Base-by-base conservation (phyloP, 2,329 filamentous ascomycete species). In the Fusarium concolor region DNA sequence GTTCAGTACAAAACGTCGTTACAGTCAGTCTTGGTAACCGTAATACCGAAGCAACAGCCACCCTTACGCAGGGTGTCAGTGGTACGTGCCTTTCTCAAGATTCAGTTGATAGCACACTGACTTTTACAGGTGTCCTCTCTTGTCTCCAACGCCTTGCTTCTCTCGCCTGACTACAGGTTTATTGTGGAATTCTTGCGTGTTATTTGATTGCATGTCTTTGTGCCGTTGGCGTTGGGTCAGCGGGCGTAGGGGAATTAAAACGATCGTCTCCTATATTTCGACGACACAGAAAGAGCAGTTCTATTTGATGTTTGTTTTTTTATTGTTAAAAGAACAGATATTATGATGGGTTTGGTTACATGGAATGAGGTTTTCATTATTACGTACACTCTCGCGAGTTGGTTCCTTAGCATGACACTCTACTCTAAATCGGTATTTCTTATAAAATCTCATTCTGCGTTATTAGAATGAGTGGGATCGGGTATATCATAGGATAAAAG, bases 31-130 rank as follows among this genome's bases (percentile, higher is more conserved):
- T 98, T 35, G 94, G 94, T 50, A 92, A 87, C 75, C 87, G 94
- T 66, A 97, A 94, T 79, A 97, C 95, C 0, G 92, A 97, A 77
- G 95, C 95, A 10, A 89, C 88, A 46, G 89, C 91, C 3, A 97
- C 95, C 1, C 79, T 97, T 74, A 95, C 93, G 1, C 95, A 97
- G 78, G 95, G 95, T 70, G 93, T 97, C 42, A 97, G 92, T 78
- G 94, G 94, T 92, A 84, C 80, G 89, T 84, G 2, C 20, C 26
- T 5, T 10, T 15, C 29, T 6, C 11, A 5, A 2, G n/a, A 9
- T 12, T 22, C 4, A 9, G 15, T 18, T 6, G 15, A 3, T 0
- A 37, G 17, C 24, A 28, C 49, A 22, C 37, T 43, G 49, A 68
- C 54, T n/a, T 6, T 17, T 17, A 17, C 45, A 83, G 81, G 81